Percentiles rank a stretch among this genome's conserved stretches.
phyloP scores from a whole-genome alignment of 129 eudicot species.

The Helianthus annuus region HanXRQr2.0-SUNRISE NC_035438.2:30743253-30743752 shows the following conservation, averaged over 20 bases:
- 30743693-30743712: slow-evolving; percentile 48
- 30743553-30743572: not conserved
- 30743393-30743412: slow-evolving; percentile 17
- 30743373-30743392: not conserved
- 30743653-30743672: slow-evolving; percentile 32
- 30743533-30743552: slow-evolving; percentile 4
- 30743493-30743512: not conserved
- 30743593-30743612: slow-evolving; percentile 7
- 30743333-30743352: not conserved
- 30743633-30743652: slow-evolving; percentile 70
- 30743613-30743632: slow-evolving; percentile 62
- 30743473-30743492: not conserved
- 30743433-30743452: slow-evolving; percentile 85
- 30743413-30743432: slow-evolving; percentile 89
- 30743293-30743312: slow-evolving; percentile 44
- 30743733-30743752: slow-evolving; percentile 35
- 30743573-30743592: not conserved
- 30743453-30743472: slow-evolving; percentile 44
- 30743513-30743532: not conserved
- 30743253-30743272: slow-evolving; percentile 54
- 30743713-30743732: slow-evolving; percentile 29
- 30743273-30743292: slow-evolving; percentile 44
- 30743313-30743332: slow-evolving; percentile 11
- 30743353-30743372: not conserved
- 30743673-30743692: slow-evolving; percentile 32